These are phyloP conservation scores for Bipolaris bicolor DNA, from an alignment of 2,329 filamentous ascomycete species.

Conservation along the genomic window DNA sequence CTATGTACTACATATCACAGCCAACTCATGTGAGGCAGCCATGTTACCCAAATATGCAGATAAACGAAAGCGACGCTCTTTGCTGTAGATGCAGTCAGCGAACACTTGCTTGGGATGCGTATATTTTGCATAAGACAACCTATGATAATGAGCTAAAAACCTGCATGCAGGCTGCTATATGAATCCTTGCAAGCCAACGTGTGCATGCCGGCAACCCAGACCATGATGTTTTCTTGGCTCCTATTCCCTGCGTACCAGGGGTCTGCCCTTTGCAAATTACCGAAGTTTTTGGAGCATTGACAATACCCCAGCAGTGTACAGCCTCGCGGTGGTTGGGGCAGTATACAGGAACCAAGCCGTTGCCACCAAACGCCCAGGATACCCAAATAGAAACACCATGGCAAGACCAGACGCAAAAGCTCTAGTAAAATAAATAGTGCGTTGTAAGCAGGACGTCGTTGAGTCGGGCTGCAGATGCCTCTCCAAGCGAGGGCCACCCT, in stretches of 20 bases:
- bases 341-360: background rate
- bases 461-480: background rate
- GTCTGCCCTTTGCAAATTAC: background rate
- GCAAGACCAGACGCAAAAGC: background rate
- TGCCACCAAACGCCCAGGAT: background rate
- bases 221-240: slow-evolving; percentile 4
- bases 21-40: too few relatives aligned
- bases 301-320: background rate
- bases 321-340: background rate
- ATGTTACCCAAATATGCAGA: too few relatives aligned
- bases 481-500: background rate
- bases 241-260: background rate
- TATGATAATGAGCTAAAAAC: background rate
- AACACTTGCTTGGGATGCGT: background rate
- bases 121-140: background rate
- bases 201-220: background rate
- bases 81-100: background rate
- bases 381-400: background rate
- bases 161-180: slow-evolving; percentile 4
- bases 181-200: slow-evolving; percentile 4
- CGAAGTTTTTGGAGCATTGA: background rate
- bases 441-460: background rate
- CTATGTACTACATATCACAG: too few relatives aligned
- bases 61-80: background rate
- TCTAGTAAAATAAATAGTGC: background rate